phyloP scores from a whole-genome alignment of 2,329 filamentous ascomycete species.

The Passalora sequoiae region DNA sequence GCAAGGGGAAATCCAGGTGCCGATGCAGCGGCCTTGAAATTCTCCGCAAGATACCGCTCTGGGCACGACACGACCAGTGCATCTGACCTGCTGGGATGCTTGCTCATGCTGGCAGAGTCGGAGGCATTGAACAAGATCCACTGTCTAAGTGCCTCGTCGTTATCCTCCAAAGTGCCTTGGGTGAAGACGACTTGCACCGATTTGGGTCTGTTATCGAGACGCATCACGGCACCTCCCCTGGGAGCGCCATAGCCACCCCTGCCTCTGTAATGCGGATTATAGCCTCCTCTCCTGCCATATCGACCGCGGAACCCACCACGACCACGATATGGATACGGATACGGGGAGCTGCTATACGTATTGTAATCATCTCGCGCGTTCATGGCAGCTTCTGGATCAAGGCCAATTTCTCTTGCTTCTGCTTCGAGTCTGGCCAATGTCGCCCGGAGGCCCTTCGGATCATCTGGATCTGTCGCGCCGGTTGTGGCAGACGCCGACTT shows the following conservation, averaged over 20 bases:
- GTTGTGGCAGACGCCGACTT: slow-evolving; percentile 27
- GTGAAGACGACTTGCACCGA: slow-evolving; percentile 54
- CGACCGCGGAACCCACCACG: slow-evolving; percentile 31
- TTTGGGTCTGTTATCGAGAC: slow-evolving; percentile 71
- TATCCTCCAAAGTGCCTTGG: slow-evolving; percentile 57
- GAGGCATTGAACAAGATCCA: slow-evolving; percentile 49
- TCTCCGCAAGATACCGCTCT: slow-evolving; percentile 60
- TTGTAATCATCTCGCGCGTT: slow-evolving; percentile 17
- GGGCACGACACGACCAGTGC: slow-evolving; percentile 40
- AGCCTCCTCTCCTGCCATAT: slow-evolving; percentile 38
- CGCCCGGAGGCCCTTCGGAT: slow-evolving; percentile 63
- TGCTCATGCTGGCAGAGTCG: slow-evolving; percentile 37
- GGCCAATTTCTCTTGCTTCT: slow-evolving; percentile 64
- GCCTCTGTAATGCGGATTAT: slow-evolving; percentile 40
- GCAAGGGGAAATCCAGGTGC: slow-evolving; percentile 52
- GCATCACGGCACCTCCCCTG: slow-evolving; percentile 50
- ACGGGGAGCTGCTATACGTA: slow-evolving; percentile 13
- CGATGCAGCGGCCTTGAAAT: slow-evolving; percentile 29
- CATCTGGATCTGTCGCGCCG: slow-evolving; percentile 35
- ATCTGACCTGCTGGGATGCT: slow-evolving; percentile 36
- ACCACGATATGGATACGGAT: slow-evolving; percentile 16
- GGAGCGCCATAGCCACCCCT: slow-evolving; percentile 42
- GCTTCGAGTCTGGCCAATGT: slow-evolving; percentile 68
- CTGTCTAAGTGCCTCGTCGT: slow-evolving; percentile 65
- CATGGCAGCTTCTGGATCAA: slow-evolving; percentile 53